Conservation (phyloP, 495 filamentous ascomycete genomes). For the Ramalina peruviana region DNA sequence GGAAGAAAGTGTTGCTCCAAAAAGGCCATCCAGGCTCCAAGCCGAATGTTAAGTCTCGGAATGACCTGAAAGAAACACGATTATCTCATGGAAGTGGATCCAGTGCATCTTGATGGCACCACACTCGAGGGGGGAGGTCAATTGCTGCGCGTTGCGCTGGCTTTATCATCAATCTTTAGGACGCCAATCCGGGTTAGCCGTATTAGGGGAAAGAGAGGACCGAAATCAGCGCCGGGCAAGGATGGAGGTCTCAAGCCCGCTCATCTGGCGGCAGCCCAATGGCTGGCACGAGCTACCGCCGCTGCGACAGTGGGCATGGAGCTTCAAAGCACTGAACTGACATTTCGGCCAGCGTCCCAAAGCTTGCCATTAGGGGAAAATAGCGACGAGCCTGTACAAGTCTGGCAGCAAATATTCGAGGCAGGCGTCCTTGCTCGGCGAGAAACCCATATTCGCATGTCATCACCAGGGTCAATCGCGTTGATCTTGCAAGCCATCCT, state of each 20-base stretch:
- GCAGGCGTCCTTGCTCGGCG: slow-evolving; percentile 6
- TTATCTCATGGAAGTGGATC: slow-evolving; percentile 5
- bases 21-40: no score
- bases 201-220: slow-evolving; percentile 52
- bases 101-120: slow-evolving; percentile 44
- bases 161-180: slow-evolving; percentile 51
- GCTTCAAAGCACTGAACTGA: slow-evolving; percentile 24
- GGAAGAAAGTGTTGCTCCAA: no score
- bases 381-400: background rate
- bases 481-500: slow-evolving; percentile 76
- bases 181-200: slow-evolving; percentile 50
- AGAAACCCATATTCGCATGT: slow-evolving; percentile 19
- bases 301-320: slow-evolving; percentile 28
- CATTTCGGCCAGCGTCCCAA: slow-evolving; percentile 18
- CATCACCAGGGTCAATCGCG: slow-evolving; percentile 33
- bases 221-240: slow-evolving; percentile 15
- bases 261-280: slow-evolving; percentile 54
- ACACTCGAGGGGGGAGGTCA: slow-evolving; percentile 81
- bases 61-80: no score
- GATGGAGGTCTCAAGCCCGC: slow-evolving; percentile 57
- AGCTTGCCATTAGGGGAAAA: background rate
- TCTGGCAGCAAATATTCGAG: slow-evolving; percentile 12
- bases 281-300: slow-evolving; percentile 47
- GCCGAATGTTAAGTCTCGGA: no score
- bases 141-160: slow-evolving; percentile 57